phyloP scores from a whole-genome alignment of 169 alveolate genomes.

The Blepharisma undulans region DNA sequence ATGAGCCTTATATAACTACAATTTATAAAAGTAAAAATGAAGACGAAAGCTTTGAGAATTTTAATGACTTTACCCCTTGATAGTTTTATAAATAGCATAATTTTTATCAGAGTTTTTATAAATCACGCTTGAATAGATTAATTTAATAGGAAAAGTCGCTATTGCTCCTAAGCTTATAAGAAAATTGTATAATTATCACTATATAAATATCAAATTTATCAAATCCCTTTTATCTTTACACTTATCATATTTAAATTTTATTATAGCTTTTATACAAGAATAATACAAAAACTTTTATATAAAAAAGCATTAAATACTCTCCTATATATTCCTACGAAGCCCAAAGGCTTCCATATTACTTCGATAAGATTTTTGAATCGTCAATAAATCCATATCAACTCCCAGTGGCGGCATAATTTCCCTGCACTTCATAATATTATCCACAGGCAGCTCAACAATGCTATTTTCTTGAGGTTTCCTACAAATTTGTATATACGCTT shows the following conservation, averaged over 20 bases:
- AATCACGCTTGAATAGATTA: too few species aligned
- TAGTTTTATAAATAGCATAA: neutral
- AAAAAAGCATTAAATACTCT: neutral
- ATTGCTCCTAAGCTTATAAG: too few species aligned
- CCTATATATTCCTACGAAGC: neutral
- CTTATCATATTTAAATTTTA: too few species aligned
- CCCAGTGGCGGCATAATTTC: neutral
- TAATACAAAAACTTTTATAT: too few species aligned
- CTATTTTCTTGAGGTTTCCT: neutral
- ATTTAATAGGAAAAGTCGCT: too few species aligned
- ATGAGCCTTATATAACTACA: neutral
- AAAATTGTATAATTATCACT: neutral
- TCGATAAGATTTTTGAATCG: neutral
- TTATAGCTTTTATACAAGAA: too few species aligned
- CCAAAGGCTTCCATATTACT: neutral
- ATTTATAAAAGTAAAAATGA: neutral
- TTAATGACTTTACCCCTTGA: neutral
- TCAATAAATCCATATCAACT: neutral
- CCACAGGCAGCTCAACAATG: neutral
- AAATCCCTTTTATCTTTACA: neutral
- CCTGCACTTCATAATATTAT: neutral
- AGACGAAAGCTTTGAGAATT: neutral
- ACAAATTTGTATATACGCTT: neutral
- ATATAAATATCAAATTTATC: neutral
- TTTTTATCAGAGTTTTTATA: too few species aligned